Base-by-base conservation (phyloP, 2,329 filamentous ascomycete genomes). In the Rutstroemia sp. region DNA sequence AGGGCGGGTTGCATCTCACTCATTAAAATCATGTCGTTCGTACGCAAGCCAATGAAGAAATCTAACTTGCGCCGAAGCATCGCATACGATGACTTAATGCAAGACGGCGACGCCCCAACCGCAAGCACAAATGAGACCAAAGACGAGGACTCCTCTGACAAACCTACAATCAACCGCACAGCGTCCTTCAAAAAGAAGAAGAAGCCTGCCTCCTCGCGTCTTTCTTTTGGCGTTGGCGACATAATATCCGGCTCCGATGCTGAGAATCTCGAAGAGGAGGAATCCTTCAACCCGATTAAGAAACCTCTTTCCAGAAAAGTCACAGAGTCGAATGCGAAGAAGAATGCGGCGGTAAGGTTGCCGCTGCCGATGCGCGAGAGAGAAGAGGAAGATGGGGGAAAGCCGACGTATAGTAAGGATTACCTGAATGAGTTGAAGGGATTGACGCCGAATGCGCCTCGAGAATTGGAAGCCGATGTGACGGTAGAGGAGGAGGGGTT, bases 361-460 rank as follows among this genome's bases (percentile, higher is more conserved):
- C 55, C 55, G 1, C 23, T 67, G 19, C 61, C 66, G 10, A 54
- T 60, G 27, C 59, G 65, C 37, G 51, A 48, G 12, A 50, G 49
- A 12, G 56, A 76, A n/a, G 73, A 76, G 5, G 79, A 83, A 14
- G 84, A 88, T 86, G 46, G 51, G 53, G 37, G 53, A 16, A 77
- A 87, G 39, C 91, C 90, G 0, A 87, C 76, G 57, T 97, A 99
- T 70, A 95, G 81, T 74, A 88, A 88, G 66, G 89, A 95, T 64
- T 89, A 92, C 62, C 77, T 99, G 19, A 84, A 88, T 37, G 89
- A 96, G 69, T 78, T 99, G 14, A 89, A 90, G 60, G 87, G 84
- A 58, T 91, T 89, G 12, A 96, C 92, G 0, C 91, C 90, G 0
- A 89, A 85, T 23, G 92, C 88, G 0, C 92, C 91, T 0, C 86